Conservation (phyloP, 2,329 filamentous ascomycete genomes). For the Thielaviopsis euricoi region DNA sequence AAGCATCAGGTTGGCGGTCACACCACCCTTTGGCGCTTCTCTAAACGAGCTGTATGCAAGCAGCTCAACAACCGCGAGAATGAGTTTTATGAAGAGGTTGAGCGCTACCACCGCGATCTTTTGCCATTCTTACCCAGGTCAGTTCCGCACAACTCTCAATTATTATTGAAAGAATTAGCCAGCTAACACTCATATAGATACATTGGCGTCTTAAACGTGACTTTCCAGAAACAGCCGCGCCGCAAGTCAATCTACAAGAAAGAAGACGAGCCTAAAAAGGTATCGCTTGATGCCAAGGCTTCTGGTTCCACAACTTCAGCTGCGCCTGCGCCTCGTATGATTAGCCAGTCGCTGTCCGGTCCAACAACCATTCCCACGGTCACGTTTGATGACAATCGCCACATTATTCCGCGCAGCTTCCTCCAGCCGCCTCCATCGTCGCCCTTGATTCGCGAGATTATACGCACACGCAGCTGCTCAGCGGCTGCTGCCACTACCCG, state of each 20-base stretch:
- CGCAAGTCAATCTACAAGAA: conserved; percentile 39
- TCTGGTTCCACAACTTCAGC: background rate
- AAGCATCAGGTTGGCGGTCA: conserved; percentile 95
- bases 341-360: conserved; percentile 57
- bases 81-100: conserved; percentile 94
- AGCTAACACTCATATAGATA: conserved; percentile 40
- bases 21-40: conserved; percentile 91
- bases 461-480: conserved; percentile 8
- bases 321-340: conserved; percentile 22
- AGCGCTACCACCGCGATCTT: conserved; percentile 76
- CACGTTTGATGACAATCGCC: conserved; percentile 82
- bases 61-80: conserved; percentile 97
- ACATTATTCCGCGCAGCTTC: conserved; percentile 76
- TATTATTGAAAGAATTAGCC: conserved; percentile 6
- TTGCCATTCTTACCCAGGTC: conserved; percentile 80
- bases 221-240: conserved; percentile 70
- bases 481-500: conserved; percentile 6
- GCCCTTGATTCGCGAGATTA: conserved; percentile 9
- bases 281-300: background rate
- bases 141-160: conserved; percentile 16
- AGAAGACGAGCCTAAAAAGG: conserved; percentile 25
- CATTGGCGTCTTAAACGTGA: conserved; percentile 92
- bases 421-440: conserved; percentile 35
- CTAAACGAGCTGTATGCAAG: conserved; percentile 88
- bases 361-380: conserved; percentile 66